These are phyloP conservation scores for Colletotrichum orchidophilum DNA, from an alignment of 2,329 filamentous ascomycete genomes.

Conservation along the genomic window DNA sequence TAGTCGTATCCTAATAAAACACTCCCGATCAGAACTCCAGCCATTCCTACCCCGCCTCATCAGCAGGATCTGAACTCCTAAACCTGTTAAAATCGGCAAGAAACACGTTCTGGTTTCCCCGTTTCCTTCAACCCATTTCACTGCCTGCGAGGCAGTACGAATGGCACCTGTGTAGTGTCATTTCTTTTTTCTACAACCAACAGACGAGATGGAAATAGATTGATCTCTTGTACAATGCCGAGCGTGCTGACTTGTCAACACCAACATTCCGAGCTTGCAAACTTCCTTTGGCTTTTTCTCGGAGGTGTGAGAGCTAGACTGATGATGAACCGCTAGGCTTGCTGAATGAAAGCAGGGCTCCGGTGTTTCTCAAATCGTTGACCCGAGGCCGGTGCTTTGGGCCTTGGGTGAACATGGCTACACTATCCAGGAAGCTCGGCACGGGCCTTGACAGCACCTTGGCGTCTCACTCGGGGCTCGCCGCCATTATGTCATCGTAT, in stretches of 20 bases:
- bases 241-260: not conserved
- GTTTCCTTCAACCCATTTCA: not conserved
- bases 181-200: not conserved
- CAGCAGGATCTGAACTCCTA: conserved; percentile 25
- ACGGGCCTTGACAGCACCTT: not conserved
- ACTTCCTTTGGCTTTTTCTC: not conserved
- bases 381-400: not conserved
- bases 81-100: conserved; percentile 1
- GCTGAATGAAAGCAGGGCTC: not conserved
- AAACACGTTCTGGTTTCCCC: not conserved
- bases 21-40: conserved; percentile 11
- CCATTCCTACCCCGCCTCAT: conserved; percentile 18
- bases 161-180: not conserved
- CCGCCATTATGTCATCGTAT: not conserved
- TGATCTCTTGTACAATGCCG: not conserved
- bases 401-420: not conserved
- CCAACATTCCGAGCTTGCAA: not conserved
- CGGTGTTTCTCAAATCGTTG: not conserved
- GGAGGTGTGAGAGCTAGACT: not conserved
- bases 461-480: not conserved
- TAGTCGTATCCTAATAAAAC: not conserved
- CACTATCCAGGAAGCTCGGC: not conserved
- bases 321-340: not conserved
- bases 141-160: not conserved
- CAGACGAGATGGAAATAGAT: not conserved